phyloP scores from a whole-genome alignment of 1,139 yeast genomes.

The Debaryomyces sp. region DNA sequence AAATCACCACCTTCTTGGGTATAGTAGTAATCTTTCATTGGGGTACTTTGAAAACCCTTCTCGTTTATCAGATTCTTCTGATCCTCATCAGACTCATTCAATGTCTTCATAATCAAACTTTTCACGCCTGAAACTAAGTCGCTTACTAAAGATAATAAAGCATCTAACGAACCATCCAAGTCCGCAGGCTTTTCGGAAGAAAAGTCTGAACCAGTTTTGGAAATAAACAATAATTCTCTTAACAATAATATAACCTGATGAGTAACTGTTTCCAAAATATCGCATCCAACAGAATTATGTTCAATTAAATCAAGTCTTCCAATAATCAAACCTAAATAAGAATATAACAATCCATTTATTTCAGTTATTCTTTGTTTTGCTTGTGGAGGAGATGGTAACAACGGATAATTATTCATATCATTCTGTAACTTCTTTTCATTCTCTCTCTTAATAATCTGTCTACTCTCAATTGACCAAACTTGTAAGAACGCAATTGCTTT shows the following conservation, averaged over 20 bases:
- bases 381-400: conserved; percentile 59
- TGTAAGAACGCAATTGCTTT: conserved; percentile 74
- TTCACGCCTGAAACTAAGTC: conserved; percentile 69
- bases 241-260: conserved; percentile 68
- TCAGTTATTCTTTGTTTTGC: conserved; percentile 76
- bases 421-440: conserved; percentile 38
- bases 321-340: conserved; percentile 69
- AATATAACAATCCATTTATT: conserved; percentile 67
- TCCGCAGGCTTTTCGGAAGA: conserved; percentile 44
- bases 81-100: conserved; percentile 41
- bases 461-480: conserved; percentile 70
- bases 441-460: conserved; percentile 39
- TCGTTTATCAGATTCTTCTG: conserved; percentile 15
- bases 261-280: conserved; percentile 62
- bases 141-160: conserved; percentile 60
- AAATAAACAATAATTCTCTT: conserved; percentile 64
- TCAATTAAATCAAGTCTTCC: conserved; percentile 78
- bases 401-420: conserved; percentile 46
- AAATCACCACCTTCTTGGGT: conserved; percentile 70
- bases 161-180: conserved; percentile 59
- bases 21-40: conserved; percentile 46
- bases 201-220: conserved; percentile 55
- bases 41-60: conserved; percentile 7
- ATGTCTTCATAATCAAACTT: conserved; percentile 57
- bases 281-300: conserved; percentile 70